Percentiles rank a stretch among this genome's conserved stretches.
Evolutionary conservation across 768 basidiomycete species (phyloP).

Genomic region (Naganishia friedmannii): DNA sequence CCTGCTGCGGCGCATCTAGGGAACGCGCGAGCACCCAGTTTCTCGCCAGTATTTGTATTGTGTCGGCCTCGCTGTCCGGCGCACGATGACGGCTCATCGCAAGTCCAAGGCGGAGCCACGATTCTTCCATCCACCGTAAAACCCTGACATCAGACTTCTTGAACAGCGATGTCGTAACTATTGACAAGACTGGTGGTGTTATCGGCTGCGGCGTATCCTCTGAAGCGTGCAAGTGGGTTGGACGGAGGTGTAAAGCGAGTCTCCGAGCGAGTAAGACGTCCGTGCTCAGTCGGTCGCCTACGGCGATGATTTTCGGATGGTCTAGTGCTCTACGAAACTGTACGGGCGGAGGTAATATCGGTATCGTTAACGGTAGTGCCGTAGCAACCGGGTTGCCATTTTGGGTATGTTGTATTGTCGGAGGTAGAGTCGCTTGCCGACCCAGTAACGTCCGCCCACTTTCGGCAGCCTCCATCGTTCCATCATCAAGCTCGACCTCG

Average conservation of each 20-base stretch:
- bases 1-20: background rate
- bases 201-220: background rate
- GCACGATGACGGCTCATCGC: background rate
- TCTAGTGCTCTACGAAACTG: slow-evolving; percentile 7
- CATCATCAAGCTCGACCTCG: slow-evolving; percentile 29
- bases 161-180: slow-evolving; percentile 46
- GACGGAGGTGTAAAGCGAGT: slow-evolving; percentile 34
- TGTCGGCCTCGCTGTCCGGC: background rate
- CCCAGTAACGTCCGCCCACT: slow-evolving; percentile 6
- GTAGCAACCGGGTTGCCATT: background rate
- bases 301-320: slow-evolving; percentile 64
- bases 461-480: background rate
- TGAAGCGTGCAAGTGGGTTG: background rate
- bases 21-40: background rate
- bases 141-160: slow-evolving; percentile 44
- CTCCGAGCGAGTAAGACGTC: slow-evolving; percentile 83
- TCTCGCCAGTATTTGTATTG: background rate
- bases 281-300: slow-evolving; percentile 90
- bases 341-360: background rate
- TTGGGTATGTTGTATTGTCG: background rate
- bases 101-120: slow-evolving; percentile 31
- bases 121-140: slow-evolving; percentile 47
- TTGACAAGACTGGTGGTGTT: slow-evolving; percentile 41
- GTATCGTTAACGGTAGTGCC: background rate
- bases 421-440: background rate